Conservation (phyloP, 1,284 basidiomycete species). For the Lentinus polychrous region DNA sequence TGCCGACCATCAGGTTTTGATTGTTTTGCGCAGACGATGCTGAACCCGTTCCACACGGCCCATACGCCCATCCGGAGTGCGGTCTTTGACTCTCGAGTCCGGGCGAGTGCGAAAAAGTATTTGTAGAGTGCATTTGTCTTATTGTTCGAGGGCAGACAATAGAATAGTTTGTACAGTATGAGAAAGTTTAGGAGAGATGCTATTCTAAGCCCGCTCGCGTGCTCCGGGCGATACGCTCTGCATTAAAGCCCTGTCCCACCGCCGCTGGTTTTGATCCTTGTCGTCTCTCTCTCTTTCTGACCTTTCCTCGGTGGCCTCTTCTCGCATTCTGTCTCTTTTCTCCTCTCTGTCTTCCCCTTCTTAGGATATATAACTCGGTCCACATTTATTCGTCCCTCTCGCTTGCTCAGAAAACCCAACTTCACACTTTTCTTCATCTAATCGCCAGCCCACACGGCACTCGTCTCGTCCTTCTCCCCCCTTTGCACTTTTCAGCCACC, state of each 20-base stretch:
- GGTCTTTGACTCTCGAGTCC: slow-evolving; percentile 77
- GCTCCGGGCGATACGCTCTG: slow-evolving; percentile 6
- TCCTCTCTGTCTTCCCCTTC: slow-evolving; percentile 27
- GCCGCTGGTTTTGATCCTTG: slow-evolving; percentile 22
- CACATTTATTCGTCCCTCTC: slow-evolving; percentile 15
- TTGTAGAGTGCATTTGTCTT: slow-evolving; percentile 37
- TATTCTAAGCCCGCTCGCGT: slow-evolving; percentile 6
- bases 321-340: slow-evolving; percentile 21
- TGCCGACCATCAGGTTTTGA: slow-evolving; percentile 10
- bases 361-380: slow-evolving; percentile 31
- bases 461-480: slow-evolving; percentile 18
- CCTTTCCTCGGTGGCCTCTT: slow-evolving; percentile 23
- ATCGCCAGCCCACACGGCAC: slow-evolving; percentile 21
- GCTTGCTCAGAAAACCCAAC: slow-evolving; percentile 1
- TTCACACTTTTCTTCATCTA: slow-evolving; percentile 23
- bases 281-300: slow-evolving; percentile 25
- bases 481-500: slow-evolving; percentile 12
- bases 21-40: slow-evolving; percentile 50
- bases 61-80: slow-evolving; percentile 76
- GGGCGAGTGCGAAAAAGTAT: slow-evolving; percentile 82
- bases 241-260: slow-evolving; percentile 3
- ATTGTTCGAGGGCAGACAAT: neutral
- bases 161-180: neutral
- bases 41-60: slow-evolving; percentile 91
- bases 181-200: neutral